A percentile compares a stretch with the other conserved stretches of the same genome.
Evolutionary conservation across 441 rosid species (phyloP).

Genomic region (Adansonia grandidieri): DNA sequence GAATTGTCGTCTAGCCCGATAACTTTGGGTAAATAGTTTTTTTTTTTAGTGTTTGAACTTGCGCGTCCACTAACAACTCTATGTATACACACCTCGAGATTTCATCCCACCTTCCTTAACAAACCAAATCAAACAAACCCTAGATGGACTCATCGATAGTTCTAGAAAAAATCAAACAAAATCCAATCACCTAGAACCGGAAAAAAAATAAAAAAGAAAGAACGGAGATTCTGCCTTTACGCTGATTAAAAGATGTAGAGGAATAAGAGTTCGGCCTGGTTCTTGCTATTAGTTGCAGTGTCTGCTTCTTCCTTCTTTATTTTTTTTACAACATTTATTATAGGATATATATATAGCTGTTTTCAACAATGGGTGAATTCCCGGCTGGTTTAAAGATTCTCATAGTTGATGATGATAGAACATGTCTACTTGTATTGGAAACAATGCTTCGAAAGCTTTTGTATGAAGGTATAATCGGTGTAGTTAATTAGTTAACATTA

Average conservation of each 20-base stretch:
- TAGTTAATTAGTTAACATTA: background rate
- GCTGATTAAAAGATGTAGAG: background rate
- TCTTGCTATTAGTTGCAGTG: background rate
- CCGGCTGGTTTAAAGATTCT: slow-evolving; percentile 37
- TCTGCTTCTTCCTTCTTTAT: background rate
- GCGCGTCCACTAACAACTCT: too few species aligned
- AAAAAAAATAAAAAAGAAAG: too few species aligned
- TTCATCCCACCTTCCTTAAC: background rate
- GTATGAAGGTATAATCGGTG: slow-evolving; percentile 32
- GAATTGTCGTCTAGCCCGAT: too few species aligned
- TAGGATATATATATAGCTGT: too few species aligned
- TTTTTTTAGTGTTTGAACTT: too few species aligned
- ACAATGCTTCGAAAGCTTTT: slow-evolving; percentile 29
- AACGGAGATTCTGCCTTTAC: background rate
- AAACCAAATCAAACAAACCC: slow-evolving; percentile 15
- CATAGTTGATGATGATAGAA: slow-evolving; percentile 34
- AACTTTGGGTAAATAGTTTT: too few species aligned
- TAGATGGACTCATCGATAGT: background rate
- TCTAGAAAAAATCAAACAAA: background rate
- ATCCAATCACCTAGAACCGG: background rate
- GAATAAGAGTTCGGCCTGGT: background rate
- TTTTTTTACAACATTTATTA: too few species aligned
- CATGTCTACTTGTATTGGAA: slow-evolving; percentile 25
- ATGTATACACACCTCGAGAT: background rate
- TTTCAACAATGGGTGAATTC: slow-evolving; percentile 2